These are phyloP conservation scores for Eucalyptus curtisii DNA, from an alignment of 345 rosid species.

Conservation along the genomic window DNA sequence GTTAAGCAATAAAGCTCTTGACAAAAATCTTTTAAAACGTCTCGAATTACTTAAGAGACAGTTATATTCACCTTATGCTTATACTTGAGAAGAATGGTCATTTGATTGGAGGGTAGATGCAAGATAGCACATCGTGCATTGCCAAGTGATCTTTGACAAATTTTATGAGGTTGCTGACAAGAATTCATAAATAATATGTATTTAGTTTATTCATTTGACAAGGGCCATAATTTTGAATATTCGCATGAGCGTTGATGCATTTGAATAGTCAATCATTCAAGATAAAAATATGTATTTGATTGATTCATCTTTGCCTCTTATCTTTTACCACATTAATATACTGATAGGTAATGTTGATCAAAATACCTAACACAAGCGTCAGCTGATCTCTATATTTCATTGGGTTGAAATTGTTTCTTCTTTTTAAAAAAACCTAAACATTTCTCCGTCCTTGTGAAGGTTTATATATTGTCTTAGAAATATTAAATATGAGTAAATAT, in stretches of 20 bases:
- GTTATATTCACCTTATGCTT: fast-evolving
- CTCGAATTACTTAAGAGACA: not conserved
- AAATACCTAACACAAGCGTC: fast-evolving
- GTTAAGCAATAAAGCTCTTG: not conserved
- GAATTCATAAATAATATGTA: fast-evolving
- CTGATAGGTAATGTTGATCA: fast-evolving
- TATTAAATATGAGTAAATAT: too few species aligned
- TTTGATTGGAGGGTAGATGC: not conserved
- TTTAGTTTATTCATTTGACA: fast-evolving
- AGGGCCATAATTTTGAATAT: fast-evolving
- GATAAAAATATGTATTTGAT: fast-evolving
- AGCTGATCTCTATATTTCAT: too few species aligned
- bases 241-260: fast-evolving
- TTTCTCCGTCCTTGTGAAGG: fast-evolving
- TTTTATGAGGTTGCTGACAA: fast-evolving
- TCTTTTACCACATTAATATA: too few species aligned
- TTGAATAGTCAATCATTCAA: too few species aligned
- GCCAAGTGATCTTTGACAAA: not conserved
- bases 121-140: not conserved
- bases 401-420: fast-evolving
- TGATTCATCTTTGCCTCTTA: fast-evolving
- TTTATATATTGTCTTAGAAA: too few species aligned
- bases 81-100: not conserved
- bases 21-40: not conserved
- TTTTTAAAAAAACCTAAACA: not conserved